phyloP scores from a whole-genome alignment of 345 rosid species.

The Excoecaria agallocha region DNA sequence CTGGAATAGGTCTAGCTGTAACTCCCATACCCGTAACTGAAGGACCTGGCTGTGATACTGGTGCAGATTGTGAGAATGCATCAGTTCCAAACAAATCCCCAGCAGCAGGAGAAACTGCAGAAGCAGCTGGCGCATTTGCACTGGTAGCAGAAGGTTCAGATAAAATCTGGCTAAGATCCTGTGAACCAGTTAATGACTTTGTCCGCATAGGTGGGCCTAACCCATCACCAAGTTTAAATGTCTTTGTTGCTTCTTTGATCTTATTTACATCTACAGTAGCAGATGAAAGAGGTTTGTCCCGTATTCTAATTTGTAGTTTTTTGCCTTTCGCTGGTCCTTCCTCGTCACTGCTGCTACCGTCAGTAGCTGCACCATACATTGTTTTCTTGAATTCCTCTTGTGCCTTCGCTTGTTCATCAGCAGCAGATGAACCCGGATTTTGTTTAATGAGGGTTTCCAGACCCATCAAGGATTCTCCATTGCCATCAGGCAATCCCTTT shows the following conservation, averaged over 20 bases:
- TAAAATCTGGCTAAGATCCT: conserved; percentile 58
- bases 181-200: conserved; percentile 57
- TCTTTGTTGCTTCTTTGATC: conserved; percentile 92
- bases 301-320: conserved; percentile 82
- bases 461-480: conserved; percentile 66
- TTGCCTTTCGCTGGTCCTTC: conserved; percentile 68
- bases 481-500: conserved; percentile 46
- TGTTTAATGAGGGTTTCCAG: conserved; percentile 66
- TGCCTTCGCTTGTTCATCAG: conserved; percentile 91
- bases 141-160: conserved; percentile 44
- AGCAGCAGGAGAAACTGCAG: conserved; percentile 50
- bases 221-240: conserved; percentile 81
- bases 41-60: conserved; percentile 53
- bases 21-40: conserved; percentile 40
- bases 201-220: conserved; percentile 70
- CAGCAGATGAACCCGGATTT: conserved; percentile 36
- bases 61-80: conserved; percentile 48
- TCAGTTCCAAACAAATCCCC: conserved; percentile 69
- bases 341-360: conserved; percentile 96
- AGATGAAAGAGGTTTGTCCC: conserved; percentile 74
- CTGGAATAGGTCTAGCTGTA: conserved; percentile 75
- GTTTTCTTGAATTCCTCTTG: conserved; percentile 98
- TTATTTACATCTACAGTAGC: conserved; percentile 78
- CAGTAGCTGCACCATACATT: conserved; percentile 71
- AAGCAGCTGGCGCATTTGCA: conserved; percentile 34